Conservation (phyloP, 179 eudicot species). For the Camellia oleifera region DNA sequence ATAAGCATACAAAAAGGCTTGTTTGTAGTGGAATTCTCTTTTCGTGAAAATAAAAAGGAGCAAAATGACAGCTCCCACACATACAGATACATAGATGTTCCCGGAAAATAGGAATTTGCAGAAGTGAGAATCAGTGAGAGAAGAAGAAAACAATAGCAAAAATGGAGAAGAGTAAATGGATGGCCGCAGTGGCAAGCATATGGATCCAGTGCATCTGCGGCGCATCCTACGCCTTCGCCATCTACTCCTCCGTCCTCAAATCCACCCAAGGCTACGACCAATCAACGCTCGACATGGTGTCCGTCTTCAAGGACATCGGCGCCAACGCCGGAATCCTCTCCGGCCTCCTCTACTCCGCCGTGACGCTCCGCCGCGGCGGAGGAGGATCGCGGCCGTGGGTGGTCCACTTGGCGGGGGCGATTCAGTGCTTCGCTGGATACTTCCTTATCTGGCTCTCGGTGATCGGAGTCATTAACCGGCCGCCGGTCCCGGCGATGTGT, state of each 20-base stretch:
- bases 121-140: too few relatives aligned
- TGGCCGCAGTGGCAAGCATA: slow-evolving; percentile 57
- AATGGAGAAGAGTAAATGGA: slow-evolving; percentile 44
- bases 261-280: slow-evolving; percentile 59
- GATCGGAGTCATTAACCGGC: slow-evolving; percentile 44
- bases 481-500: slow-evolving; percentile 53
- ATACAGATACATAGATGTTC: too few relatives aligned
- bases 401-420: slow-evolving; percentile 47
- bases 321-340: slow-evolving; percentile 77
- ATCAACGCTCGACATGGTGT: slow-evolving; percentile 67
- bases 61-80: too few relatives aligned
- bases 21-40: too few relatives aligned
- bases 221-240: slow-evolving; percentile 65
- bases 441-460: slow-evolving; percentile 63
- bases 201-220: slow-evolving; percentile 75
- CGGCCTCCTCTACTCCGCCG: slow-evolving; percentile 62
- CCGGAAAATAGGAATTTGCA: too few relatives aligned
- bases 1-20: too few relatives aligned
- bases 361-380: slow-evolving; percentile 8
- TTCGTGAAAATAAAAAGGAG: too few relatives aligned
- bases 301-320: slow-evolving; percentile 88
- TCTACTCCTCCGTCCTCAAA: slow-evolving; percentile 65
- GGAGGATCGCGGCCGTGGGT: slow-evolving; percentile 39
- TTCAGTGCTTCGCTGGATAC: slow-evolving; percentile 66
- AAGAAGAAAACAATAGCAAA: too few relatives aligned